Conservation (phyloP, 2,329 filamentous ascomycete genomes). For the Triangularia verruculosa region DNA sequence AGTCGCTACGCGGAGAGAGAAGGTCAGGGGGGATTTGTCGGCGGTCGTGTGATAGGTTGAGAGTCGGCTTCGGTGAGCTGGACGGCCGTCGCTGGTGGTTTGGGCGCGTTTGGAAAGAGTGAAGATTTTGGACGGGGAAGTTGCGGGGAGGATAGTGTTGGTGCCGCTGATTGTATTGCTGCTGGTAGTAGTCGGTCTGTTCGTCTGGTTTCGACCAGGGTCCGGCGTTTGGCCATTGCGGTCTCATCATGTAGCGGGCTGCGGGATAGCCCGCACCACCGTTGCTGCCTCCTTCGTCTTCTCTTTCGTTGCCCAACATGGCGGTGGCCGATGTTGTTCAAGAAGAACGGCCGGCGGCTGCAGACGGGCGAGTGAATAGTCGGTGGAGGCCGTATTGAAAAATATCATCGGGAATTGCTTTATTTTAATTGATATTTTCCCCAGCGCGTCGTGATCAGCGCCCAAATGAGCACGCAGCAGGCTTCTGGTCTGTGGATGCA, state of each 20-base stretch:
- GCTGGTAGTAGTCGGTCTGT: constrained; percentile 17
- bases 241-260: constrained; percentile 18
- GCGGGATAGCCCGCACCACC: constrained; percentile 17
- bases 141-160: constrained; percentile 14
- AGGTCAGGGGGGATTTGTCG: constrained; percentile 18
- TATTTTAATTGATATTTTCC: constrained; percentile 25
- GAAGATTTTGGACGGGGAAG: constrained; percentile 20
- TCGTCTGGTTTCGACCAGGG: constrained; percentile 33
- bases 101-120: constrained; percentile 10
- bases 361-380: constrained; percentile 2
- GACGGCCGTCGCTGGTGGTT: constrained; percentile 14
- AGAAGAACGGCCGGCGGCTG: constrained; percentile 12
- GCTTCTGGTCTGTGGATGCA: constrained; percentile 15
- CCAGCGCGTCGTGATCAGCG: constrained; percentile 20
- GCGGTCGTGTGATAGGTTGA: constrained; percentile 18
- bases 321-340: constrained; percentile 15
- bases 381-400: constrained; percentile 16
- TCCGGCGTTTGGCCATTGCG: constrained; percentile 22
- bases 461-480: constrained; percentile 19
- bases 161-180: neutral
- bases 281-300: constrained; percentile 18
- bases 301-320: constrained; percentile 16
- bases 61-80: constrained; percentile 19
- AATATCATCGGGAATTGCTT: constrained; percentile 18
- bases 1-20: constrained; percentile 47